Conservation (phyloP, 2,329 filamentous ascomycete species). For the Neofusicoccum laricinum region DNA sequence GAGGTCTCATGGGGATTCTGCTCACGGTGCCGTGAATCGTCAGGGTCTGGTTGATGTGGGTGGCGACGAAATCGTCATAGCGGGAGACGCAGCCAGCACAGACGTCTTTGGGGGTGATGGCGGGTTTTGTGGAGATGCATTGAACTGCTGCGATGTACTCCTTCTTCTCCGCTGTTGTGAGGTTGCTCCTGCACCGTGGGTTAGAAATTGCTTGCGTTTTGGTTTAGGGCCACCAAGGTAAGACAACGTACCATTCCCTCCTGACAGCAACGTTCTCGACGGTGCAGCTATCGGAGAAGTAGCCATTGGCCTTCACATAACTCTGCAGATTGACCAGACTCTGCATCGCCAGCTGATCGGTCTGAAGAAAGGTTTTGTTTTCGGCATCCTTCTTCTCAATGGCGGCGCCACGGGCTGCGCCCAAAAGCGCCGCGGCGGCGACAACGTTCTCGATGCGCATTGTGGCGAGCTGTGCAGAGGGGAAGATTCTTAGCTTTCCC, state of each 20-base stretch:
- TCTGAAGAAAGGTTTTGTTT: slow-evolving; percentile 16
- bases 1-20: too few species aligned
- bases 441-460: not conserved
- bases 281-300: slow-evolving; percentile 31
- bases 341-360: slow-evolving; percentile 33
- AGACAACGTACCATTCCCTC: slow-evolving; percentile 41
- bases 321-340: slow-evolving; percentile 34
- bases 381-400: not conserved
- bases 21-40: slow-evolving; percentile 34
- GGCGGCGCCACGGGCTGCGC: not conserved
- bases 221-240: not conserved
- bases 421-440: not conserved
- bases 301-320: slow-evolving; percentile 26
- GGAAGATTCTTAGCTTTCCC: not conserved
- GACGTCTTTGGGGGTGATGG: slow-evolving; percentile 27
- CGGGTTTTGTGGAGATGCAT: slow-evolving; percentile 29
- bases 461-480: not conserved
- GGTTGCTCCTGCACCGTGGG: slow-evolving; percentile 21
- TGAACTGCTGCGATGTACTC: slow-evolving; percentile 36
- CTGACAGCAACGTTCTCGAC: slow-evolving; percentile 39
- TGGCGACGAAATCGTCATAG: slow-evolving; percentile 37
- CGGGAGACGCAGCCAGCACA: slow-evolving; percentile 32
- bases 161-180: slow-evolving; percentile 29
- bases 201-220: slow-evolving; percentile 7
- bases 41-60: slow-evolving; percentile 35